Evolutionary conservation across 768 basidiomycete genomes (phyloP), one percentile per base, ranked within the genome.

Genomic region (Naganishia randhawae): DNA sequence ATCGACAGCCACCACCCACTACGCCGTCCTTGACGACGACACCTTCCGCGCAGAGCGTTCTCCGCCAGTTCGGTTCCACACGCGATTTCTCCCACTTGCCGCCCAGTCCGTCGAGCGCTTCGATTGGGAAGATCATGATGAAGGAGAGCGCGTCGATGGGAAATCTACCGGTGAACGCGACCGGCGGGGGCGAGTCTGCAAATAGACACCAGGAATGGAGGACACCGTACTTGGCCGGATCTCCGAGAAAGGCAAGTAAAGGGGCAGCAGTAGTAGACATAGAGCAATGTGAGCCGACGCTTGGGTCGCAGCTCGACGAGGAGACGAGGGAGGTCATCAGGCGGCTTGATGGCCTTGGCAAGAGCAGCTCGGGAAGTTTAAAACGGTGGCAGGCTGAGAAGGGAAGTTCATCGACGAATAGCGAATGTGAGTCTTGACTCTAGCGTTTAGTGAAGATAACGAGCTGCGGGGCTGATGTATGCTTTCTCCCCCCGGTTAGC

Each of bases 261-360:
- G 45, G 19, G n/a, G 45, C 25, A 48, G n/a, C 32, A 19, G 27
- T 32, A 67, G 45, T 32, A 9, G 41, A 65, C 19, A 17, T 27
- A 29, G 50, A 65, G 17, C 6, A 62, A 39, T 13, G 14, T 9
- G 25, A 63, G 65, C 29, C 69, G 22, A 31, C 53, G 51, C 27
- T 11, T 13, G 7, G 31, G 7, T n/a, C 42, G 1, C 82, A 92
- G 64, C 84, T 91, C 73, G 91, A 94, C 75, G 88, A 90, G 73
- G 88, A 88, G 17, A 93, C 95, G 8, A 90, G 86, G 8, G 93
- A 95, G 74, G 91, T 92, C 10, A 83, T 99, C 39, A 86, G 93
- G 65, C 96, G 95, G 81, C 81, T 99, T 29, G 95, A 99, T 74
- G 95, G 95, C 0, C 78, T 96, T 13, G 88, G 88, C 1, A 90